Conservation (phyloP, 257 asterid species). For the Gardenia jasminoides region DNA sequence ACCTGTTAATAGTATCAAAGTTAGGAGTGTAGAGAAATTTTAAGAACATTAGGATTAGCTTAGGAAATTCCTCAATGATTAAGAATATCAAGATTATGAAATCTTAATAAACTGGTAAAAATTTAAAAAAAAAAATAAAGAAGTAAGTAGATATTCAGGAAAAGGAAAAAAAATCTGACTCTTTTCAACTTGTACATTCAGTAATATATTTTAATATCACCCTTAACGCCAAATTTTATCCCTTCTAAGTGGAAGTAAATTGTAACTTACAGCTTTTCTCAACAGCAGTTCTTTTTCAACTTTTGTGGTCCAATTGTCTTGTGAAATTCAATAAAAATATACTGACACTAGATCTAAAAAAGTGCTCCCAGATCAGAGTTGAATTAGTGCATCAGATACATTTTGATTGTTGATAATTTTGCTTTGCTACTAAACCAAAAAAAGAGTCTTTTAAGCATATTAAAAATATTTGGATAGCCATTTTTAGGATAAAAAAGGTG, state of each 20-base stretch:
- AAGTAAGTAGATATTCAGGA: not conserved
- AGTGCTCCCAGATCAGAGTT: not conserved
- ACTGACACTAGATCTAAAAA: too few relatives aligned
- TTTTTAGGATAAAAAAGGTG: not conserved
- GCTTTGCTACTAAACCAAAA: not conserved
- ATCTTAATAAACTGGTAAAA: not conserved
- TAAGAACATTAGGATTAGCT: not conserved
- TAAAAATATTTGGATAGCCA: too few relatives aligned
- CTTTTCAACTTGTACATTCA: not conserved
- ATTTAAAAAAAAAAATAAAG: not conserved
- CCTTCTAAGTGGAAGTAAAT: not conserved
- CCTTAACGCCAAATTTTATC: not conserved
- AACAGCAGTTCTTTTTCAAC: not conserved
- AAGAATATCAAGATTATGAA: not conserved
- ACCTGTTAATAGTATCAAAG: constrained; percentile 45
- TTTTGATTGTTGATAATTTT: not conserved
- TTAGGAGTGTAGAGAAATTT: not conserved
- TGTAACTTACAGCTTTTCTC: not conserved
- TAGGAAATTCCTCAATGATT: too few relatives aligned
- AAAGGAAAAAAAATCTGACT: not conserved
- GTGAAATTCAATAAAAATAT: not conserved
- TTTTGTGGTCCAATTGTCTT: not conserved
- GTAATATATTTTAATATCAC: not conserved
- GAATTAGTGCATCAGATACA: not conserved
- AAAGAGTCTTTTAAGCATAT: not conserved